Evolutionary conservation across 495 filamentous ascomycete species (phyloP).

Genomic region (Penicillium argentinense): DNA sequence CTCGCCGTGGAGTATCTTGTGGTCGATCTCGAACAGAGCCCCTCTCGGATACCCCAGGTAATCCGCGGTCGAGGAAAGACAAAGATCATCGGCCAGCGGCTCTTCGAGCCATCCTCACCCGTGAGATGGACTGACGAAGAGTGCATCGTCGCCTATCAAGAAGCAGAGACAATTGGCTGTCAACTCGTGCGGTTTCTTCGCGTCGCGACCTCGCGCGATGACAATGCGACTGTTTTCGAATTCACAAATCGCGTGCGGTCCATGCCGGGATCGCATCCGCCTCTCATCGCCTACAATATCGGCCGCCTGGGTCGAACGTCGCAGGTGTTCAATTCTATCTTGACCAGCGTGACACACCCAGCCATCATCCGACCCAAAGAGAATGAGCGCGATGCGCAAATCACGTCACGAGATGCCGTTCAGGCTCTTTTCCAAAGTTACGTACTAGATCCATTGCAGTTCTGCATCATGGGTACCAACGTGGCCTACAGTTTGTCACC

Average conservation of each 20-base stretch:
- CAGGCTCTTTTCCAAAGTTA: constrained; percentile 54
- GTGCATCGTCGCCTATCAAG: constrained; percentile 54
- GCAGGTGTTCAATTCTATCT: constrained; percentile 64
- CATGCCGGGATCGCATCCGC: constrained; percentile 40
- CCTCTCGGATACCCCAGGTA: constrained; percentile 40
- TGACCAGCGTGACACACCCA: constrained; percentile 69
- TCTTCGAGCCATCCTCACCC: constrained; percentile 49
- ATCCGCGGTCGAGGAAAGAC: constrained; percentile 60
- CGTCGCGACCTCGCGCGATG: constrained; percentile 57
- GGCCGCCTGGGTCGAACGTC: constrained; percentile 67
- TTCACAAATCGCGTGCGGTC: constrained; percentile 51
- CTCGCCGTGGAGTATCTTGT: constrained; percentile 74
- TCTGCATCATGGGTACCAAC: constrained; percentile 71
- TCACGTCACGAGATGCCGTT: constrained; percentile 59
- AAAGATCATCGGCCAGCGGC: constrained; percentile 71
- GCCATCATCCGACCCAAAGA: constrained; percentile 45
- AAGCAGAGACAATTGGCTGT: constrained; percentile 63
- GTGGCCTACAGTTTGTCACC: constrained; percentile 76
- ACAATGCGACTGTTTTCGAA: constrained; percentile 55
- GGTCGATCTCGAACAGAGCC: constrained; percentile 59
- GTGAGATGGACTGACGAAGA: constrained; percentile 62
- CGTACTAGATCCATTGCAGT: constrained; percentile 65
- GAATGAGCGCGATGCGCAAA: constrained; percentile 40
- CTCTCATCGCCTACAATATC: constrained; percentile 71
- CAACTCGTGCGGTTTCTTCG: constrained; percentile 68